Evolutionary conservation across 2,329 filamentous ascomycete species (phyloP).

Genomic region (Mycogone perniciosa): DNA sequence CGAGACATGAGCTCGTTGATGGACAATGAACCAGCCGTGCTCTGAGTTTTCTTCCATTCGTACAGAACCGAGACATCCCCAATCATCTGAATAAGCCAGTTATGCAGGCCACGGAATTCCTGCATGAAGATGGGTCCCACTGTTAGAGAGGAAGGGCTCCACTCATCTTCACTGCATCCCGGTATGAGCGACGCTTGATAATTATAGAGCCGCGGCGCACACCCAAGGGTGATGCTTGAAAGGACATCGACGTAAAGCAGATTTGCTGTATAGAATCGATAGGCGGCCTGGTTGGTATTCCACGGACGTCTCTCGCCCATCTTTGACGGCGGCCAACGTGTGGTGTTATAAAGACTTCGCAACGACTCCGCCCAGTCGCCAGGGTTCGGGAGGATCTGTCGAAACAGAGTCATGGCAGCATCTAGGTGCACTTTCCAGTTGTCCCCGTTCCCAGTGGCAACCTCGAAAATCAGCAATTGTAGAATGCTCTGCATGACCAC

Average conservation of each 20-base stretch:
- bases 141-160: slow-evolving; percentile 15
- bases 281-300: slow-evolving; percentile 40
- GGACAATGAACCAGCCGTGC: slow-evolving; percentile 37
- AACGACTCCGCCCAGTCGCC: slow-evolving; percentile 33
- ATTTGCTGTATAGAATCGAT: slow-evolving; percentile 41
- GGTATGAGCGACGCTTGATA: slow-evolving; percentile 37
- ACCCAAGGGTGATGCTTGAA: slow-evolving; percentile 40
- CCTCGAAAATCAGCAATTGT: slow-evolving; percentile 49
- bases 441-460: slow-evolving; percentile 37
- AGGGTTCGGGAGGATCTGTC: slow-evolving; percentile 35
- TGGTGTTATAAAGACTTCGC: slow-evolving; percentile 23
- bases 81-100: slow-evolving; percentile 51
- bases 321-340: slow-evolving; percentile 29
- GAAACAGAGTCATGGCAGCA: slow-evolving; percentile 44
- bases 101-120: slow-evolving; percentile 49
- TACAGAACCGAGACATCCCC: slow-evolving; percentile 48
- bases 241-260: slow-evolving; percentile 46
- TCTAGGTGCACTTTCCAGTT: slow-evolving; percentile 47
- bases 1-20: slow-evolving; percentile 39
- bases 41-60: slow-evolving; percentile 47
- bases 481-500: slow-evolving; percentile 44
- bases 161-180: slow-evolving; percentile 18
- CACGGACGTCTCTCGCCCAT: slow-evolving; percentile 31
- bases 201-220: slow-evolving; percentile 34
- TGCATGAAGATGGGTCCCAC: slow-evolving; percentile 37